These are phyloP conservation scores for Stygiomarasmius scandens DNA, from an alignment of 1,284 basidiomycete genomes.

Conservation along the genomic window DNA sequence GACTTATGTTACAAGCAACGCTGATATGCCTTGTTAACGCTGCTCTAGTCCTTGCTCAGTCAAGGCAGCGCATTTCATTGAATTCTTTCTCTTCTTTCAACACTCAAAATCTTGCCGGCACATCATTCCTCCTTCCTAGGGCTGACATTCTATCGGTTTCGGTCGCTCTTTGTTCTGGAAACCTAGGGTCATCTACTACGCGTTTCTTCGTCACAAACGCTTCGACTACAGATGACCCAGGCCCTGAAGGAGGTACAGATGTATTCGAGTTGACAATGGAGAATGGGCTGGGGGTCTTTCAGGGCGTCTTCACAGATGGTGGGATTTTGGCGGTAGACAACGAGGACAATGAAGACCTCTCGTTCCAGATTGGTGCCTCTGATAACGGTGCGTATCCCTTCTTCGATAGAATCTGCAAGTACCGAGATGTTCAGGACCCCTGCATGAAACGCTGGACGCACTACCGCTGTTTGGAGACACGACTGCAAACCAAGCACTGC, in stretches of 20 bases:
- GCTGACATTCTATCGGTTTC: slow-evolving; percentile 52
- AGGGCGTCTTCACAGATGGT: slow-evolving; percentile 44
- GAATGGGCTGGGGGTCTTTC: slow-evolving; percentile 63
- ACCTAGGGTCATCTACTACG: slow-evolving; percentile 31
- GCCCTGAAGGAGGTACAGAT: slow-evolving; percentile 41
- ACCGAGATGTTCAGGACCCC: slow-evolving; percentile 16
- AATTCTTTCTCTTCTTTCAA: slow-evolving; percentile 36
- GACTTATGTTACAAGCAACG: slow-evolving; percentile 12
- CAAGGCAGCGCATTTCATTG: slow-evolving; percentile 34
- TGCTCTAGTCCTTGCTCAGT: slow-evolving; percentile 35
- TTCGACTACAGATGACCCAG: slow-evolving; percentile 38
- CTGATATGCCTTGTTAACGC: slow-evolving; percentile 21
- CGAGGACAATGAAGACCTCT: slow-evolving; percentile 35
- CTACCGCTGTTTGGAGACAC: slow-evolving; percentile 75
- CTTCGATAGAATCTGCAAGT: no score
- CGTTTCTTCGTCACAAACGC: slow-evolving; percentile 63
- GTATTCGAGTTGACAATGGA: slow-evolving; percentile 53
- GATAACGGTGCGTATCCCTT: slow-evolving; percentile 43
- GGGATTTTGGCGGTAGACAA: slow-evolving; percentile 52
- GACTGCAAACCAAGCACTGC: slow-evolving; percentile 71
- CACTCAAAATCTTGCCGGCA: slow-evolving; percentile 27
- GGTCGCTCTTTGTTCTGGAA: slow-evolving; percentile 56
- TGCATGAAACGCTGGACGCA: slow-evolving; percentile 29
- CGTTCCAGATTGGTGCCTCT: slow-evolving; percentile 64
- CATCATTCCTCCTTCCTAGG: slow-evolving; percentile 42